These are phyloP conservation scores for Penicillium sp. DNA, from an alignment of 2,329 filamentous ascomycete species.

Conservation along the genomic window DNA sequence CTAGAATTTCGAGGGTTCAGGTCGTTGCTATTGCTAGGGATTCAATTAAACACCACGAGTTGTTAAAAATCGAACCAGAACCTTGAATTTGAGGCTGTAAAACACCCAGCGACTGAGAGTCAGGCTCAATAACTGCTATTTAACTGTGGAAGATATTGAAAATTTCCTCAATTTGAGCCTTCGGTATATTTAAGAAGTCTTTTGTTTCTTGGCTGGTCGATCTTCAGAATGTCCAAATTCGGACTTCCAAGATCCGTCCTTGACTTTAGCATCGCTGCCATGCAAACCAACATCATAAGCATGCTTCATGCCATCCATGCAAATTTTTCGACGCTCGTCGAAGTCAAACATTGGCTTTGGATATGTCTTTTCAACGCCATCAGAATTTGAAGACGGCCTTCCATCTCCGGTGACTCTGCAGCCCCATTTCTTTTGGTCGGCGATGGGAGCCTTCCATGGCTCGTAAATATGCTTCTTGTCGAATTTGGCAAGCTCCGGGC, in stretches of 20 bases:
- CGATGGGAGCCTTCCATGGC: conserved; percentile 72
- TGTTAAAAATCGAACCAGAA: too few species aligned
- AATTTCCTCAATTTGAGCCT: not conserved
- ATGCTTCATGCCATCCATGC: conserved; percentile 68
- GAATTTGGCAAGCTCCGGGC: conserved; percentile 65
- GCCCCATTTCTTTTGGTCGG: conserved; percentile 69
- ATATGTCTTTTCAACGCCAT: conserved; percentile 52
- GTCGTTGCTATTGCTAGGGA: too few species aligned
- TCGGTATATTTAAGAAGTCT: not conserved
- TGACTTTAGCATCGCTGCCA: conserved; percentile 58
- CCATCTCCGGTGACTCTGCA: conserved; percentile 63
- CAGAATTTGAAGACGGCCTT: conserved; percentile 44
- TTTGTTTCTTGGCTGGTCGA: not conserved
- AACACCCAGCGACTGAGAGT: too few species aligned
- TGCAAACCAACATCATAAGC: conserved; percentile 68
- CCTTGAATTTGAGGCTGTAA: too few species aligned
- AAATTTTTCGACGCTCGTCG: conserved; percentile 60
- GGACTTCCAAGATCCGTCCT: conserved; percentile 61
- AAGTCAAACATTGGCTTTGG: conserved; percentile 82
- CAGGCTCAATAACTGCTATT: too few species aligned
- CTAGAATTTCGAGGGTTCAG: too few species aligned
- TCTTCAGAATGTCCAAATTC: conserved; percentile 40
- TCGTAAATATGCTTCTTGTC: conserved; percentile 75
- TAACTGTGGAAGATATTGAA: too few species aligned
- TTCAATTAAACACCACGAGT: too few species aligned